Evolutionary conservation across 805 yeast species (phyloP), one percentile per base, ranked within the genome.

Genomic region (Metschnikowia colocasiae): DNA sequence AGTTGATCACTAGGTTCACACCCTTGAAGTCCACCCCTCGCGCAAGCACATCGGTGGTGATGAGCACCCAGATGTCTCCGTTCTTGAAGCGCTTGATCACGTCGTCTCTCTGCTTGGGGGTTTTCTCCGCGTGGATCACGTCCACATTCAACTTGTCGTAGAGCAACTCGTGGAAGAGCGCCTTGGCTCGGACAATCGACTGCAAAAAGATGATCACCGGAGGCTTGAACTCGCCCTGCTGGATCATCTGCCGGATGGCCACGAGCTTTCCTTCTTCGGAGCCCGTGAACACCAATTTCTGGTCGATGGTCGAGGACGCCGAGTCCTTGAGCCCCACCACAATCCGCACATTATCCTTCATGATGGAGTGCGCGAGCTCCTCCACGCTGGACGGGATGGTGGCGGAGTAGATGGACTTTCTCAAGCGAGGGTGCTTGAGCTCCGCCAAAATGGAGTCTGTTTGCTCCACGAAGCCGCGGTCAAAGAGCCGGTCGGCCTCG

Each of bases 11-110:
- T 49, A 95, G 64, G 61, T 91, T 94, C 42, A 94, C 92, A 46
- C 97, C 97, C 61, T 89, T 89, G 71, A 94, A 94, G 66, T 94
- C 99, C 49, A 94, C 87, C 74, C 99, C 99, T 71, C 99, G 81
- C 3, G 97, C 85, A 46, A 94, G 72, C 40, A 94, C 96, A 67
- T 94, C 99, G 0, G 99, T 94, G 64, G 97, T 90, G 45, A 94
- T 92, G 53, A 94, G 75, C 39, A 94, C 95, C 99, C 99, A 94
- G 26, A 91, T 75, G 26, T 92, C 95, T 23, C 99, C 99, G 46
- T 76, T 78, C 64, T 82, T 87, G 71, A 94, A 94, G 55, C 86
- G 74, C 60, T 87, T 87, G 51, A 94, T 87, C 16, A 86, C 86
- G 34, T 80, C 82, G 49, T 87, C 89, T 69, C 99, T 80, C 69